Evolutionary conservation across 148 eudicot genomes (phyloP), one percentile per base, ranked within the genome.

Genomic region (Salicornia ramosissima): DNA sequence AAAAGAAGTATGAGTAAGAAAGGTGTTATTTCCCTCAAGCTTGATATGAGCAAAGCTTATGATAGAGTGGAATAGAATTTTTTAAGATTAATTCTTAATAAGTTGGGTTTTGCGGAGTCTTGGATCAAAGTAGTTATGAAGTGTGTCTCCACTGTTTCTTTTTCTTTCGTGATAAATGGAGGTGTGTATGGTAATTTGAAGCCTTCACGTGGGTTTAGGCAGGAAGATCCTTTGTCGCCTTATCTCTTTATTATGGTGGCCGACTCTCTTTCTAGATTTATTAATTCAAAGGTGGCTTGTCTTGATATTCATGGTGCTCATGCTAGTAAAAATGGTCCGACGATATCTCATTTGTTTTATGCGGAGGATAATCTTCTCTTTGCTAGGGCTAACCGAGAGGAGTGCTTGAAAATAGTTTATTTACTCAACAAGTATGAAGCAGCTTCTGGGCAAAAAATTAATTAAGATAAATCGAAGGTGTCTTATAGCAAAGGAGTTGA

Each of bases 1-100:
- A 14, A 47, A 14, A 0, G 52, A 16, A 47, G 15, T 15, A 47
- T 14, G 15, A 2, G 52, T 14, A 15, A n/a, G 2, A 47, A 16
- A 16, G 52, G 52, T 1, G 2, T 1, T 0, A 14, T 59, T 30
- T 39, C 64, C 4, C 2, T 59, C 40, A 59, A 59, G 13, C 64
- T 59, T 29, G 64, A 59, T 19, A 59, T 59, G 64, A 11, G 36
- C 7, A 59, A 59, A 8, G 64, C 64, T 1, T 59, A 59, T 30
- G 40, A 59, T 30, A 59, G 63, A 24, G 62, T 52, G 47, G 63
- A 55, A 19, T 59, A n/a, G 64, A 6, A 18, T 0, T 59, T 59
- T 30, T 6, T 59, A 0, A 5, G 36, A 16, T 1, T 0, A 5
- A 15, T 59, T 7, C n/a, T 59, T 0, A 15, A 29, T 2, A 28